Evolutionary conservation across 306 rosid species (phyloP), one percentile per base, ranked within the genome.

Genomic region (Begonia fuchsioides): DNA sequence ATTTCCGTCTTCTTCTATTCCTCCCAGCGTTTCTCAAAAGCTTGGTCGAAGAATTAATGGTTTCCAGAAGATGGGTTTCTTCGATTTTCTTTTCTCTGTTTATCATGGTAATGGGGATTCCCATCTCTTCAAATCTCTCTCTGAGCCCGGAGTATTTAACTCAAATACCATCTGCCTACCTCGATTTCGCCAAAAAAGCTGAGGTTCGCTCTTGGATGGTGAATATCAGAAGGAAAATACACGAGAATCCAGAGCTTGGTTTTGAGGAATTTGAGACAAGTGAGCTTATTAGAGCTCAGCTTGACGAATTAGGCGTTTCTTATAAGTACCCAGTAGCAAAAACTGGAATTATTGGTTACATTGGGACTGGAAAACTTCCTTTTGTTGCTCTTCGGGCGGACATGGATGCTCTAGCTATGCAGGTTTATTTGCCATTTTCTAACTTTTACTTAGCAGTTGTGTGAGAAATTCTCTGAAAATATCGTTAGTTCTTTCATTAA

Each of bases 311-410:
- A 66, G 86, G 65, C 15, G 41, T 87, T 46, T 12, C 69, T 32
- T 87, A 76, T 54, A 65, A 69, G 51, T 48, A 83, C 69, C 93
- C 93, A 44, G 49, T 87, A 44, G 87, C 94, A 13, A 47, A 66
- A 5, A 83, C 96, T 2, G 96, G 96, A 47, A 72, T 87, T 46
- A 55, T 87, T 35, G 93, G 76, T 53, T 78, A 62, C 57, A 52
- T 87, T 32, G 96, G 96, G 41, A 68, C 83, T 11, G 77, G 85
- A 2, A 43, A 26, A 0, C 65, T 93, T 11, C 96, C 96, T 49
- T 80, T 76, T 68, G 93, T 83, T 44, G 96, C 96, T 17, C 54
- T 88, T 32, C 74, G 96, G 58, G 90, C 95, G 12, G 95, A 88
- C 55, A 88, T 83, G 95, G 96, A 83, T 74, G 96, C 96, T 66